A percentile compares a stretch with the other conserved stretches of the same genome.
phyloP scores from a whole-genome alignment of 2,329 filamentous ascomycete species.

The Canariomyces notabilis region DNA sequence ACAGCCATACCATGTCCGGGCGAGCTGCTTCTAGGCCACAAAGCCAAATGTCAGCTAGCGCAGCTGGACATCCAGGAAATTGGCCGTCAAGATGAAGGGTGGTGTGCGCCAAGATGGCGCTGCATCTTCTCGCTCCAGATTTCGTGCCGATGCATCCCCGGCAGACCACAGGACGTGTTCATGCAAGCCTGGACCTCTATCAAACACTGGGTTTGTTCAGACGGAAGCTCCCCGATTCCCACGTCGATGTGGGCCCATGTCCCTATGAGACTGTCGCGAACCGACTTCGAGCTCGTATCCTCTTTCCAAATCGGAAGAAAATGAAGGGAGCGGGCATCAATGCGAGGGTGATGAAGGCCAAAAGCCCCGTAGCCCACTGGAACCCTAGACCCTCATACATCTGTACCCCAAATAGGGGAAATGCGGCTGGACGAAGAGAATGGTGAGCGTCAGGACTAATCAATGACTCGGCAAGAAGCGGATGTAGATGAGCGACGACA shows the following conservation, averaged over 20 bases:
- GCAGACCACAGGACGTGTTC: neutral
- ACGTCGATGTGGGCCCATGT: neutral
- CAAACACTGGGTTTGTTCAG: conserved; percentile 1
- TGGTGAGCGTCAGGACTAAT: conserved; percentile 12
- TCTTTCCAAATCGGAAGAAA: conserved; percentile 58
- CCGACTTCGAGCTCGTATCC: conserved; percentile 49
- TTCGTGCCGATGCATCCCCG: neutral
- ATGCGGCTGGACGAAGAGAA: conserved; percentile 53
- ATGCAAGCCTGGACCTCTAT: neutral
- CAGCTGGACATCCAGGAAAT: too few species aligned
- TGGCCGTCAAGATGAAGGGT: too few species aligned
- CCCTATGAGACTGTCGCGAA: conserved; percentile 38
- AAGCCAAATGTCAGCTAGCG: too few species aligned
- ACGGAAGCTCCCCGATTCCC: neutral
- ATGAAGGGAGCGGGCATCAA: conserved; percentile 62
- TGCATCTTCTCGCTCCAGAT: neutral
- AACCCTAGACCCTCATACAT: conserved; percentile 67
- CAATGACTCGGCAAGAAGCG: conserved; percentile 6
- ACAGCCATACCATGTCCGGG: too few species aligned
- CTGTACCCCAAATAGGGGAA: conserved; percentile 69
- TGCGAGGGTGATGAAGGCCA: conserved; percentile 56
- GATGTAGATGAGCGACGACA: conserved; percentile 21
- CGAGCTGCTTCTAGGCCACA: too few species aligned
- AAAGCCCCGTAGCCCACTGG: conserved; percentile 61
- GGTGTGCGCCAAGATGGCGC: too few species aligned